These are phyloP conservation scores for Aspergillus vadensis DNA, from an alignment of 2,329 filamentous ascomycete species.

Conservation along the genomic window DNA sequence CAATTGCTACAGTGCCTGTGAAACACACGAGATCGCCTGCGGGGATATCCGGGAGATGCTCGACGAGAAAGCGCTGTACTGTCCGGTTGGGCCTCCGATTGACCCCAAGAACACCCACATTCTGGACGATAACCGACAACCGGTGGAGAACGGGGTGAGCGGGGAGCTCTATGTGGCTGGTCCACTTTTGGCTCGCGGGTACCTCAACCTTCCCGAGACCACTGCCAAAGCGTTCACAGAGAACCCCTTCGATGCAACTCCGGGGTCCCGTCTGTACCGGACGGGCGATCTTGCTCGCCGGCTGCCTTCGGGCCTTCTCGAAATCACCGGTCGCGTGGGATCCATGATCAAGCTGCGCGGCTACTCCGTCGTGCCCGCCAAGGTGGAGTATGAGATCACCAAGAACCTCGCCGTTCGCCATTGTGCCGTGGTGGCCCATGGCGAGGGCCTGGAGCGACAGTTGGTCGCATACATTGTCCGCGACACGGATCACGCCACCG, in stretches of 20 bases:
- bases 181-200: slow-evolving; percentile 71
- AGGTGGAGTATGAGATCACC: slow-evolving; percentile 72
- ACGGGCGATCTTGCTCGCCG: slow-evolving; percentile 72
- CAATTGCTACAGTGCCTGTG: slow-evolving; percentile 80
- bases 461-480: slow-evolving; percentile 75
- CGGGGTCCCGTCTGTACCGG: slow-evolving; percentile 70
- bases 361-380: slow-evolving; percentile 75
- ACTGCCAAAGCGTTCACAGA: slow-evolving; percentile 71
- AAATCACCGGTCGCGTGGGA: slow-evolving; percentile 75
- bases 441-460: slow-evolving; percentile 73
- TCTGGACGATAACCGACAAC: slow-evolving; percentile 67
- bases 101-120: slow-evolving; percentile 71
- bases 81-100: slow-evolving; percentile 71
- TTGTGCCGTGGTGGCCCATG: slow-evolving; percentile 72
- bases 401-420: slow-evolving; percentile 69
- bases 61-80: slow-evolving; percentile 65
- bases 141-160: slow-evolving; percentile 61
- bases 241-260: slow-evolving; percentile 63
- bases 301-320: slow-evolving; percentile 67
- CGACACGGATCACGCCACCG: slow-evolving; percentile 59
- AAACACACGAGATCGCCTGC: slow-evolving; percentile 78
- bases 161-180: slow-evolving; percentile 79
- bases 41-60: slow-evolving; percentile 72
- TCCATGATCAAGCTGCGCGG: slow-evolving; percentile 81
- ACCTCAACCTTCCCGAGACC: slow-evolving; percentile 76